A percentile compares a stretch with the other conserved stretches of the same genome.
Conservation (phyloP, 2,329 filamentous ascomycete genomes). For the Aureobasidium zeae region DNA sequence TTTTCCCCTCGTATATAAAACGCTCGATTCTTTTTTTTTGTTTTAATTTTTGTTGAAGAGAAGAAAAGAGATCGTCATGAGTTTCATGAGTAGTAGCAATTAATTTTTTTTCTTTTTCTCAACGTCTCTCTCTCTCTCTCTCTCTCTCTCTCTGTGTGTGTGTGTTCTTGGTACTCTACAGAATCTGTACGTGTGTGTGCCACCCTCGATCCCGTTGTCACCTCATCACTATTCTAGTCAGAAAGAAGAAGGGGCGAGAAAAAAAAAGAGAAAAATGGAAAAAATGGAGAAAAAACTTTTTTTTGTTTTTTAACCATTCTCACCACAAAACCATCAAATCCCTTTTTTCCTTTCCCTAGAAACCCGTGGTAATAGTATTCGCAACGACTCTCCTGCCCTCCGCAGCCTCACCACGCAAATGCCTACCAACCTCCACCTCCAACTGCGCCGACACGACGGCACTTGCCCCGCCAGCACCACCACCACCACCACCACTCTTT, state of each 20-base stretch:
- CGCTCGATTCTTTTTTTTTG: no score
- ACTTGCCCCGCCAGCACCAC: conserved; percentile 17
- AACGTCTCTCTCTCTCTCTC: neutral
- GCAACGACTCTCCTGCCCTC: conserved; percentile 33
- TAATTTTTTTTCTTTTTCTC: neutral
- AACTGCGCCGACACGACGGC: conserved; percentile 21
- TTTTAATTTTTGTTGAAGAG: no score
- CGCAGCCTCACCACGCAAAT: conserved; percentile 48
- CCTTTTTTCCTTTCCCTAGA: no score
- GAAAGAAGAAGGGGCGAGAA: neutral
- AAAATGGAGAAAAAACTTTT: neutral
- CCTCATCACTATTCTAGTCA: neutral
- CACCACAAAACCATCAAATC: no score
- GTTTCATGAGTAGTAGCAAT: neutral
- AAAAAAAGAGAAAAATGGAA: neutral
- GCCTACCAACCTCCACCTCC: conserved; percentile 39
- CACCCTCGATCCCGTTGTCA: neutral
- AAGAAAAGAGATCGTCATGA: no score
- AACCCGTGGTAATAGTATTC: no score
- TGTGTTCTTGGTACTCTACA: no score
- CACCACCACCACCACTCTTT: conserved; percentile 43
- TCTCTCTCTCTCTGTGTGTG: conserved; percentile 1
- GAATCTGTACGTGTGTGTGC: no score
- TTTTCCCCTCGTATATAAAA: no score
- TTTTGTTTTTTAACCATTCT: no score